Base-by-base conservation (phyloP, 2,329 filamentous ascomycete species). In the Aspergillus brasiliensis region DNA sequence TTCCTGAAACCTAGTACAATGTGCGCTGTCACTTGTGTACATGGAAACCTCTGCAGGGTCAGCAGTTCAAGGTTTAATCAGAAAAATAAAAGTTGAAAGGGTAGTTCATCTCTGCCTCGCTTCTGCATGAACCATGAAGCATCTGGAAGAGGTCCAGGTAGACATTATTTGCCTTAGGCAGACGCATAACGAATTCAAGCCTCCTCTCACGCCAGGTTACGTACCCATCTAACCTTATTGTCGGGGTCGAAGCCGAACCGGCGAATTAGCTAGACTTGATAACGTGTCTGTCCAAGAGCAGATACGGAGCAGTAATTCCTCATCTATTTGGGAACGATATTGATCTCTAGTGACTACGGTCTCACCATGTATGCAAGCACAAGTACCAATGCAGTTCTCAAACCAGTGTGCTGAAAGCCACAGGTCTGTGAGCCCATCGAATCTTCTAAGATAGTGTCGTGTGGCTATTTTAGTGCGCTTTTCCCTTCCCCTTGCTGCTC, bases 401-500 rank as follows among this genome's bases (percentile, higher is more conserved):
- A 21, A 44, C 17, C 40, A 8, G 17, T 8, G 23, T 17, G 23
- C 46, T 28, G 25, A 27, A 34, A 49, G 46, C 46, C 46, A 49
- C 46, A 17, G 46, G 46, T 27, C 46, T 27, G 46, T 27, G 46
- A 27, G 25, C 46, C 23, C 21, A 21, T 28, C 25, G 23, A 49
- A 13, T 28, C 25, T 52, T 37, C 49, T 38, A 34, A 38, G 28
- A 23, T 34, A 17, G 52, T 40, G 40, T 28, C 25, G 52, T 55
- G 51, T 54, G 38, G 52, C 52, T 46, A 42, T 55, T 46, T 55
- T 55, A 55, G 52, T 44, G 37, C 40, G 52, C 10, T 23, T 42
- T 51, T 15, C 48, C 13, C 25, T 34, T 19, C 27, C 52, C 52
- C 52, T 55, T 40, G 38, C 52, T 23, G 52, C 28, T 11, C 21